Evolutionary conservation across 2,329 filamentous ascomycete species (phyloP).

Genomic region (Colletotrichum karsti): DNA sequence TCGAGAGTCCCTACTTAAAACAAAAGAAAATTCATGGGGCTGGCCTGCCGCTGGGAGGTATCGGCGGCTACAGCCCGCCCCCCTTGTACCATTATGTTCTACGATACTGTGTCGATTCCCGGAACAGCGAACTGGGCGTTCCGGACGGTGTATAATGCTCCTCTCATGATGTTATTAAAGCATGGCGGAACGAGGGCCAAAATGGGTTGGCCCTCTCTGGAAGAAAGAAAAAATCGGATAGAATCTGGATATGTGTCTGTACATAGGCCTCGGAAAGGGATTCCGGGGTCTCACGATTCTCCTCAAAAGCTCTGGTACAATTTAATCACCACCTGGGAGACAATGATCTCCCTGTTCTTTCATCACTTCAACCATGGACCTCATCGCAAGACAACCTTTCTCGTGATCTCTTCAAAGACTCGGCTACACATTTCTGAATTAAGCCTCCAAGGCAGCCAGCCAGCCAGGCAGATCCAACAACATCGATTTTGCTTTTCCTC

Average conservation of each 20-base stretch:
- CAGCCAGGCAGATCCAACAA: background rate
- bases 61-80: conserved; percentile 22
- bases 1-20: background rate
- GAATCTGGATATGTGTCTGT: conserved; percentile 23
- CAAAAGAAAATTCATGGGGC: conserved; percentile 1
- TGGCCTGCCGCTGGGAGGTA: background rate
- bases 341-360: conserved; percentile 8
- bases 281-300: conserved; percentile 9
- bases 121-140: conserved; percentile 30
- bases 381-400: background rate
- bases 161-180: conserved; percentile 48
- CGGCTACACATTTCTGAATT: background rate
- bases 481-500: background rate
- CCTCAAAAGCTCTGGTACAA: conserved; percentile 19
- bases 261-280: conserved; percentile 16
- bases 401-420: background rate
- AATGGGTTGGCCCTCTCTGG: conserved; percentile 21
- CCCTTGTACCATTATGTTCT: conserved; percentile 43
- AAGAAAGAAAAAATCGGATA: conserved; percentile 25
- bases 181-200: conserved; percentile 19
- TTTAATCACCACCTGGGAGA: conserved; percentile 25
- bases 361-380: background rate
- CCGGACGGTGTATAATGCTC: conserved; percentile 53
- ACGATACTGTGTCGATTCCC: conserved; percentile 24
- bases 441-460: background rate